phyloP scores from a whole-genome alignment of 371 early-diverging fungal genomes.

The Batrachochytrium dendrobatidis region DNA sequence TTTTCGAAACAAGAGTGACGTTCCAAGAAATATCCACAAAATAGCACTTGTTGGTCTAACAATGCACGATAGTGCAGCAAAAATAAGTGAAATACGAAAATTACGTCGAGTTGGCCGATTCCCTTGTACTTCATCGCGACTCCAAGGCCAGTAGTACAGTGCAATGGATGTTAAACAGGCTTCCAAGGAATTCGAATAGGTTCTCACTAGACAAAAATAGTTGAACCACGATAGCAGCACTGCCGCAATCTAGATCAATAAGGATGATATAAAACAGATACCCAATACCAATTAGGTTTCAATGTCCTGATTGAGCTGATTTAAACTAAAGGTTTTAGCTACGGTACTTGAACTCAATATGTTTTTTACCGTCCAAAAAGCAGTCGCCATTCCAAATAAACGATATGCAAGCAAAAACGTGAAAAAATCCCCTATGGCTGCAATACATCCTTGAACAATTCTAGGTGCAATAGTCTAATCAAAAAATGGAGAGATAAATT shows the following conservation, averaged over 20 bases:
- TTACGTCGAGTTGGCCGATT: constrained; percentile 14
- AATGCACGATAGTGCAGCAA: constrained; percentile 71
- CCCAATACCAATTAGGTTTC: no score
- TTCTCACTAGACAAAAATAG: constrained; percentile 64
- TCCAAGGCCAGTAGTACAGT: constrained; percentile 66
- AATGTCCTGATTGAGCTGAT: no score
- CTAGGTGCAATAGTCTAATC: constrained; percentile 63
- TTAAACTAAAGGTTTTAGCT: no score
- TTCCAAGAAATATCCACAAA: constrained; percentile 70
- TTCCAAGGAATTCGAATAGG: constrained; percentile 68
- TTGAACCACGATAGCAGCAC: constrained; percentile 76
- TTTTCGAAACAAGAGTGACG: constrained; percentile 9
- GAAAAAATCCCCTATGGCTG: constrained; percentile 65
- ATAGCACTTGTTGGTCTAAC: constrained; percentile 79
- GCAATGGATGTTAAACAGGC: constrained; percentile 55
- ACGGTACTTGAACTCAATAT: no score
- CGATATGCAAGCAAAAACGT: constrained; percentile 61
- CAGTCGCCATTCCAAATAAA: constrained; percentile 43
- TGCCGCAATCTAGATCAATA: constrained; percentile 68
- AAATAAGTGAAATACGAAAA: constrained; percentile 44
- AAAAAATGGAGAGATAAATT: background rate
- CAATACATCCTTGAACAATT: constrained; percentile 61
- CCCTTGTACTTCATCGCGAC: background rate
- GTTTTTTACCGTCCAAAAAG: constrained; percentile 59
- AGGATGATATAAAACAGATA: no score